Evolutionary conservation across 805 yeast genomes (phyloP).

Genomic region (Saccharomycopsis javanensis): DNA sequence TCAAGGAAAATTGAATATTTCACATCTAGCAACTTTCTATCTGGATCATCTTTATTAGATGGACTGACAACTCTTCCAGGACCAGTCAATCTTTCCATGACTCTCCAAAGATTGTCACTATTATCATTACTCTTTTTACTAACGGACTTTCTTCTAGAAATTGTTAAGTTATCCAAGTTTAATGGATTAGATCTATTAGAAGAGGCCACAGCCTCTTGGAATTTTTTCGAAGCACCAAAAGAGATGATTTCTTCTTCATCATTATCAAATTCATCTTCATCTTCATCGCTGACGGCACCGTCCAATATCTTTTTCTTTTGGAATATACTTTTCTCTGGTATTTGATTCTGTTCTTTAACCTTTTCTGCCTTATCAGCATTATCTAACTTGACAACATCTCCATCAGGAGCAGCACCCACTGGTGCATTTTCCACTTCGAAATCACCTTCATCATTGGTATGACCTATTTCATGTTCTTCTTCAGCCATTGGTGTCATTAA

Average conservation of each 20-base stretch:
- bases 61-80: conserved; percentile 77
- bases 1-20: conserved; percentile 84
- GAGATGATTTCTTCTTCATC: conserved; percentile 44
- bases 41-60: conserved; percentile 43
- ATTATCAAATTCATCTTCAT: conserved; percentile 29
- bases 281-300: not conserved
- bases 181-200: not conserved
- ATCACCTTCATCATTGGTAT: conserved; percentile 21
- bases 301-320: not conserved
- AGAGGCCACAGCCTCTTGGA: conserved; percentile 42
- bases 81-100: conserved; percentile 78
- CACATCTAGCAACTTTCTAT: conserved; percentile 58
- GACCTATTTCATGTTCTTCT: not conserved
- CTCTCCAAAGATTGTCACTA: conserved; percentile 71
- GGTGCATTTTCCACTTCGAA: conserved; percentile 24
- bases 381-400: not conserved
- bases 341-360: not conserved
- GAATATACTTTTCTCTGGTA: not conserved
- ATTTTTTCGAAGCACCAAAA: conserved; percentile 45
- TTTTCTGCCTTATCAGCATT: not conserved
- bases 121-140: conserved; percentile 18
- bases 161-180: conserved; percentile 28
- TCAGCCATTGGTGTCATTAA: conserved; percentile 31
- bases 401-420: conserved; percentile 11
- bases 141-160: conserved; percentile 12